phyloP scores from a whole-genome alignment of 192 early-diverging fungal species.

The Coemansia sp. region DNA sequence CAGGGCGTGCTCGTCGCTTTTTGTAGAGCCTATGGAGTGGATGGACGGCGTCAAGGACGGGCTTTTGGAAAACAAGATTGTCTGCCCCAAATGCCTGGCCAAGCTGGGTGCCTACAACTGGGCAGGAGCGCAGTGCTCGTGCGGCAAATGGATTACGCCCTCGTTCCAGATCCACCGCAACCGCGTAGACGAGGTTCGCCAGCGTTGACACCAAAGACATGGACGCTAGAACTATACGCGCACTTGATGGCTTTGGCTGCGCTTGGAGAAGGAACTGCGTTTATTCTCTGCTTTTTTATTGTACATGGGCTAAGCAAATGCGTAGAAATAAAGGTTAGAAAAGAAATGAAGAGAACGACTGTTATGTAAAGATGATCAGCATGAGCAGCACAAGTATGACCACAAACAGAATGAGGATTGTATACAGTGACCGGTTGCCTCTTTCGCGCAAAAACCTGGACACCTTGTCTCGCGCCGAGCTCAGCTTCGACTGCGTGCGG shows the following conservation, averaged over 20 bases:
- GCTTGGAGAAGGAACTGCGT: conserved; percentile 8
- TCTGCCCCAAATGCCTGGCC: conserved; percentile 76
- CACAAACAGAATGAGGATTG: conserved; percentile 41
- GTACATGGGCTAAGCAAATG: background rate
- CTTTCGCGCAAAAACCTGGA: conserved; percentile 49
- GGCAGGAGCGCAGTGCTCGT: conserved; percentile 76
- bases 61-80: conserved; percentile 66
- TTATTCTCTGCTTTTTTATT: background rate
- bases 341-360: background rate
- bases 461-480: conserved; percentile 33
- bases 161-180: conserved; percentile 77
- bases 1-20: conserved; percentile 70
- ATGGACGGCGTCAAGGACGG: conserved; percentile 65
- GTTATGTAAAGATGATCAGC: conserved; percentile 53
- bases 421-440: conserved; percentile 45
- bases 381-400: conserved; percentile 49
- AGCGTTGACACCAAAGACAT: background rate
- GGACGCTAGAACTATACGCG: too few species aligned
- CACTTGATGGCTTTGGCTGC: background rate
- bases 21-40: conserved; percentile 86
- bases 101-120: conserved; percentile 83
- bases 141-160: conserved; percentile 79
- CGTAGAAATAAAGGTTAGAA: background rate
- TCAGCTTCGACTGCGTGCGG: conserved; percentile 39
- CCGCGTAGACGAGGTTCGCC: conserved; percentile 66